These are phyloP conservation scores for Candida ulmi DNA, from an alignment of 805 yeast genomes.

Conservation along the genomic window DNA sequence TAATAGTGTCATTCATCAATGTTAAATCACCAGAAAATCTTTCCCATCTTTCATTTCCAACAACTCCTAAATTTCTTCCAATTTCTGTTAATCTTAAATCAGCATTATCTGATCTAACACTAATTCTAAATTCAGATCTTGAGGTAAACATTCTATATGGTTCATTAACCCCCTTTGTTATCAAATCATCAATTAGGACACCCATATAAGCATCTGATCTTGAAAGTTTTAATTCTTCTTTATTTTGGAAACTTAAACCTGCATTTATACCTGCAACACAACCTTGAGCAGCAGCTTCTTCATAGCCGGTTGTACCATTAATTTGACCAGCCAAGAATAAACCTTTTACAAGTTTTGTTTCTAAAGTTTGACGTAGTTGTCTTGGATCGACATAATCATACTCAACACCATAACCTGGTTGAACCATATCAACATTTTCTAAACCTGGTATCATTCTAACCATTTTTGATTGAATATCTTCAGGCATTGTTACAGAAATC, in stretches of 20 bases:
- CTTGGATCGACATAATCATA: conserved; percentile 95
- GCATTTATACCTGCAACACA: conserved; percentile 94
- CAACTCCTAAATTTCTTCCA: conserved; percentile 65
- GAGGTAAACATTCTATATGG: conserved; percentile 98
- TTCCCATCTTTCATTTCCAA: conserved; percentile 52
- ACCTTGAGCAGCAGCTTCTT: conserved; percentile 98
- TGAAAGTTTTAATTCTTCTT: conserved; percentile 46
- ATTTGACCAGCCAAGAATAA: conserved; percentile 93
- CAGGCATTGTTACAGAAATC: conserved; percentile 94
- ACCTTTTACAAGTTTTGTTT: conserved; percentile 75
- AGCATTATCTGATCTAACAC: conserved; percentile 92
- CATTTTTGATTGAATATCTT: conserved; percentile 75
- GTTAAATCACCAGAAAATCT: conserved; percentile 38
- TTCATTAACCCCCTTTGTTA: conserved; percentile 93
- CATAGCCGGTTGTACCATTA: conserved; percentile 98
- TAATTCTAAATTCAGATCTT: conserved; percentile 86
- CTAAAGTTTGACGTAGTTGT: conserved; percentile 70
- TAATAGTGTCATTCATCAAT: conserved; percentile 38
- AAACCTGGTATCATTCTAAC: conserved; percentile 80
- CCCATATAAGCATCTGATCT: conserved; percentile 90
- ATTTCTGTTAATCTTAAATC: conserved; percentile 72
- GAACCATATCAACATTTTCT: conserved; percentile 80
- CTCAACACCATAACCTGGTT: conserved; percentile 99
- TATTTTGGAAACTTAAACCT: conserved; percentile 45
- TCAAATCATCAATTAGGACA: conserved; percentile 86